phyloP scores from a whole-genome alignment of 495 filamentous ascomycete genomes.

The Penicillium atrosanguineum region DNA sequence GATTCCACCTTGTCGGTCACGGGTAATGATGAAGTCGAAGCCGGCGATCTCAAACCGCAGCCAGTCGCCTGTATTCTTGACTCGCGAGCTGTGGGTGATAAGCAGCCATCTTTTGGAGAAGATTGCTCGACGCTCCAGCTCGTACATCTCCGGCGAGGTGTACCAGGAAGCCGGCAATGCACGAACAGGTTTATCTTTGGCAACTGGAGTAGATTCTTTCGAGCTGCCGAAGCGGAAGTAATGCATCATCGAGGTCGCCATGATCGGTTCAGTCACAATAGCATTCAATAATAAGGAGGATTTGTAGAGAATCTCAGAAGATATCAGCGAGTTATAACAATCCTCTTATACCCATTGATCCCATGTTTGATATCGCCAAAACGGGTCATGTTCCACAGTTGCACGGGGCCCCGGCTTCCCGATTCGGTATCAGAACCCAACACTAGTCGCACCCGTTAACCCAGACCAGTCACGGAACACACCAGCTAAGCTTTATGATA shows the following conservation, averaged over 20 bases:
- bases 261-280: not conserved
- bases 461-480: not conserved
- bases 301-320: too few relatives aligned
- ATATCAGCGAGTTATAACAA: not conserved
- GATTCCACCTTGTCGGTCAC: conserved; percentile 44
- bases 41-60: conserved; percentile 47
- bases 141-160: conserved; percentile 45
- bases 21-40: conserved; percentile 46
- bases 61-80: conserved; percentile 47
- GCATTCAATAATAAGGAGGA: not conserved
- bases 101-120: conserved; percentile 52
- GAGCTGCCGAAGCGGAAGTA: conserved; percentile 31
- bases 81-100: conserved; percentile 45
- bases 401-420: not conserved
- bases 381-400: not conserved
- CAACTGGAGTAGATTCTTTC: conserved; percentile 9
- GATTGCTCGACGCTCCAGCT: conserved; percentile 50
- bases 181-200: conserved; percentile 22
- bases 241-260: conserved; percentile 28
- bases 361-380: not conserved
- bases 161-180: conserved; percentile 53
- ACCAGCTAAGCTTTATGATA: not conserved
- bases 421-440: not conserved
- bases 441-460: not conserved
- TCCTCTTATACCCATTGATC: not conserved